Evolutionary conservation across 2,329 filamentous ascomycete species (phyloP), one percentile per base, ranked within the genome.

Genomic region (Penicillium sumatraense): DNA sequence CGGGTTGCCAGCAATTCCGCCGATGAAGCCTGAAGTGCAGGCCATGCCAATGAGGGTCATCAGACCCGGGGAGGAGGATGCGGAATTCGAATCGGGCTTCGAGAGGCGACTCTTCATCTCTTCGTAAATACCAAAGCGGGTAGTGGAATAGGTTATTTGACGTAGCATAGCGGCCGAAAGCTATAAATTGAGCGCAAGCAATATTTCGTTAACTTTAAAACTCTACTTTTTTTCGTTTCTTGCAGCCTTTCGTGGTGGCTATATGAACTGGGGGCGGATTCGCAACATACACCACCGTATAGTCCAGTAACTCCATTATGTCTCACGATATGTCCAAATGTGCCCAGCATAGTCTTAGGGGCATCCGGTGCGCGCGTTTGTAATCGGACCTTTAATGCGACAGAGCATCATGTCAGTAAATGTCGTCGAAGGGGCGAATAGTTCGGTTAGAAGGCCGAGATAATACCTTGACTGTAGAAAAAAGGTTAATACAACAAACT

Each of bases 101-200:
- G 85, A 84, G 69, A 88, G 82, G 49, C 83, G 84, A 21, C 84
- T 79, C 78, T 99, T 99, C 56, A 98, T 82, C 65, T 96, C 87
- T 78, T 98, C 95, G 81, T 99, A 99, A 61, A 97, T 87, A 61
- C 92, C 95, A 78, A 99, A 99, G 46, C 95, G 91, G 33, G 92
- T 95, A 48, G 95, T 99, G 56, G 90, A 95, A 80, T 99, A 99
- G 56, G 95, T 98, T 65, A 93, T 84, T 79, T 98, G 95, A 62
- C 95, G 93, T 54, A 98, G 84, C 46, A 98, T 85, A 53, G 93
- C 95, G 63, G 95, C 95, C 2, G 93, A 96, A 56, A 98, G 86
- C 78, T 87, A 66, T 49, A 64, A 18, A 44, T 31, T 48, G 35
- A 45, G 35, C 31, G 14, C 47, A 52, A 56, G 57, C 21, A 33